Conservation (phyloP, 2,329 filamentous ascomycete genomes). For the Pseudopithomyces maydicus region DNA sequence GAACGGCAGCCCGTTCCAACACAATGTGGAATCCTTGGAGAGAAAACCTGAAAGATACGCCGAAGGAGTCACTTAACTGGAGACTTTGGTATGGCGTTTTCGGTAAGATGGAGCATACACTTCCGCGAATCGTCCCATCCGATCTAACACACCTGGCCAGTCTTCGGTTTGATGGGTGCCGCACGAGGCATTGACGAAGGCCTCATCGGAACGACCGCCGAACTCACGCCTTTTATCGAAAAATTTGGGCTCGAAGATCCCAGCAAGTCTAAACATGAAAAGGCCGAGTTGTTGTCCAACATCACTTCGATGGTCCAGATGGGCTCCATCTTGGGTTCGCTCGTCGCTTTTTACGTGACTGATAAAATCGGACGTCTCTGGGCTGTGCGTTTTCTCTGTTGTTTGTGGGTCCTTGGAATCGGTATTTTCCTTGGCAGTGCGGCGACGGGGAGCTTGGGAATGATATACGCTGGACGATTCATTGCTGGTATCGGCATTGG, state of each 20-base stretch:
- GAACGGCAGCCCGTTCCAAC: constrained; percentile 4
- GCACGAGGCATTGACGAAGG: constrained; percentile 82
- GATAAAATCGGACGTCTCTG: constrained; percentile 50
- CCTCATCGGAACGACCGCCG: constrained; percentile 70
- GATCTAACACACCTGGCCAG: constrained; percentile 21
- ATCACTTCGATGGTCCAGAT: constrained; percentile 83
- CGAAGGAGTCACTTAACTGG: constrained; percentile 76
- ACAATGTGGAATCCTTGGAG: constrained; percentile 45
- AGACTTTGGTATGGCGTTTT: constrained; percentile 77
- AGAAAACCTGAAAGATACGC: constrained; percentile 64
- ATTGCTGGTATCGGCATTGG: constrained; percentile 70
- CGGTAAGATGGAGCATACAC: constrained; percentile 28
- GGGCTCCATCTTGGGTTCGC: constrained; percentile 72
- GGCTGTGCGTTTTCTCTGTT: constrained; percentile 49
- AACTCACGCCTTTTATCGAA: constrained; percentile 39
- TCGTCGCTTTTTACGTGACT: constrained; percentile 62
- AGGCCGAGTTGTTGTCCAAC: constrained; percentile 58
- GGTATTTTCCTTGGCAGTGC: constrained; percentile 47
- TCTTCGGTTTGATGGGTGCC: constrained; percentile 75
- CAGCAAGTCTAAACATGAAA: constrained; percentile 31
- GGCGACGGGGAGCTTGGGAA: constrained; percentile 44
- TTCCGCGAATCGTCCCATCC: not conserved
- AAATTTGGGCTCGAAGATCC: constrained; percentile 45
- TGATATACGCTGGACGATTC: constrained; percentile 69
- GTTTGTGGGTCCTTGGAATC: constrained; percentile 49